Base-by-base conservation (phyloP, 1,284 basidiomycete genomes). In the Ganoderma lucidum region DNA sequence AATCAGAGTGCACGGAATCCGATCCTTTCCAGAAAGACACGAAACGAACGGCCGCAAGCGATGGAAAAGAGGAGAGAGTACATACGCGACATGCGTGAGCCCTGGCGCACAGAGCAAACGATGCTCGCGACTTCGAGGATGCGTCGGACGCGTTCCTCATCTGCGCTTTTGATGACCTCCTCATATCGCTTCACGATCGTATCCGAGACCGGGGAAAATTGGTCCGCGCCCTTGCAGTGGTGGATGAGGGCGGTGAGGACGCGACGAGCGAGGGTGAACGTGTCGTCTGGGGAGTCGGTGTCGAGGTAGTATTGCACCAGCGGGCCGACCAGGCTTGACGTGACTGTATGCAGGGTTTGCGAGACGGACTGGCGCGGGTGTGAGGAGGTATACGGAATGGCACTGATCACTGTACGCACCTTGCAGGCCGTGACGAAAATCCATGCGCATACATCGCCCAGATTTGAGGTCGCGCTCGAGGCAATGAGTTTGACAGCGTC, bases 161-260 rank as follows among this genome's bases (percentile, higher is more conserved):
- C 30, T 65, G 75, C 70, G 53, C 71, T 45, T 66, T 67, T 55
- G 66, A 68, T 19, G 37, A 62, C 71, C 17, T 73, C 65, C 12
- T 61, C 69, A 66, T 85, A 82, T 58, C 78, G 76, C 56, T 80
- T 74, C 0, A 87, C 75, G 2, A 93, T 71, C 14, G 86, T 75
- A 35, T 95, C 90, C 1, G 88, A 84, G 3, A 95, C 74, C 0
- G 86, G 79, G 8, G 85, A 78, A 75, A 94, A 93, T 65, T 90
- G 86, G 28, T 91, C 89, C 0, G 90, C 79, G 28, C 83, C 84
- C 69, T 91, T 90, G 74, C 91, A 91, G 77, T 96, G 94, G 78
- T 96, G 95, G 5, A 93, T 88, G 19, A 95, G 81, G 0, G 95
- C 91, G 0, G 93, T 96, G 5, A 94, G 79, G 2, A 92, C 83